Conservation (phyloP, 164 flowering plant genomes). For the Vitis labrusca region DNA sequence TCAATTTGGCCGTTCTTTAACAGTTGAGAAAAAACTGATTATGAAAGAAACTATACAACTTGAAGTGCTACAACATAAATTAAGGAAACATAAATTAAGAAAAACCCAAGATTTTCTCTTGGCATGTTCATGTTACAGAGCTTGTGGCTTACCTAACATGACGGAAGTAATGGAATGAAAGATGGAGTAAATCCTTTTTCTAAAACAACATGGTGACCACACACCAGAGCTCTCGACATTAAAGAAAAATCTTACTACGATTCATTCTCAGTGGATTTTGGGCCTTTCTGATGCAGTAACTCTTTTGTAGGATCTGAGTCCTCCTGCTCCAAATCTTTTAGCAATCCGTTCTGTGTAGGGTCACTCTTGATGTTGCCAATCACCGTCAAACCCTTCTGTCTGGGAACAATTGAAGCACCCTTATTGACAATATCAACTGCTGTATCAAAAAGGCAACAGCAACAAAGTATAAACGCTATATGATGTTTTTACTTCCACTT, state of each 20-base stretch:
- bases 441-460: constrained; percentile 12
- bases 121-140: too few relatives aligned
- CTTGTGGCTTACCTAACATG: too few relatives aligned
- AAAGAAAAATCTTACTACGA: constrained; percentile 3
- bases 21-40: too few relatives aligned
- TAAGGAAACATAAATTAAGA: too few relatives aligned
- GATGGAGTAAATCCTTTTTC: too few relatives aligned
- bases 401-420: constrained; percentile 22
- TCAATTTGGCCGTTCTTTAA: not conserved
- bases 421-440: constrained; percentile 27
- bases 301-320: constrained; percentile 15
- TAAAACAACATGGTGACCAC: not conserved
- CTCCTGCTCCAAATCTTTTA: constrained; percentile 22
- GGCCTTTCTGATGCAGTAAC: constrained; percentile 6
- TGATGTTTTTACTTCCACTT: not conserved
- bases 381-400: constrained; percentile 21
- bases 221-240: not conserved
- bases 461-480: constrained; percentile 1
- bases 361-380: constrained; percentile 17
- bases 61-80: too few relatives aligned
- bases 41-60: too few relatives aligned
- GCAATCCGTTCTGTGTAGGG: constrained; percentile 18
- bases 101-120: too few relatives aligned
- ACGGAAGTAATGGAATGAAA: too few relatives aligned
- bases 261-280: constrained; percentile 5